These are phyloP conservation scores for Talinum fruticosum DNA, from an alignment of 148 eudicot genomes.

Conservation along the genomic window DNA sequence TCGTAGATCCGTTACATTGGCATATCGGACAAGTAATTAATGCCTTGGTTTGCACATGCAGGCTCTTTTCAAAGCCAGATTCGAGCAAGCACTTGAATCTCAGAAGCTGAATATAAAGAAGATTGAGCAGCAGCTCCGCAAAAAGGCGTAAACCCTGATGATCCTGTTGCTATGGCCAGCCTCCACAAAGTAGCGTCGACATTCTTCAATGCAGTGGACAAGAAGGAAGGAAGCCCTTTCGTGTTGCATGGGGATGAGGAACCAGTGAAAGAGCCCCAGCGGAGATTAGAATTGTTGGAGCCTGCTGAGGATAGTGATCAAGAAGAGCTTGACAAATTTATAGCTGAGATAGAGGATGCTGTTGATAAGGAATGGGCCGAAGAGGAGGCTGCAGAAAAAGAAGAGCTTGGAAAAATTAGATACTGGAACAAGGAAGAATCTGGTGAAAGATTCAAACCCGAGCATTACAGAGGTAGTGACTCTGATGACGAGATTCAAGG, in stretches of 20 bases:
- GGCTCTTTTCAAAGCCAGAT: conserved; percentile 98
- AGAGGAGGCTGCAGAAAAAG: conserved; percentile 84
- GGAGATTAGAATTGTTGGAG: conserved; percentile 27
- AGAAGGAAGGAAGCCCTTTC: conserved; percentile 90
- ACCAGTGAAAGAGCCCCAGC: conserved; percentile 22
- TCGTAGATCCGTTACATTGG: neutral
- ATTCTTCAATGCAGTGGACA: conserved; percentile 90
- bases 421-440: conserved; percentile 61
- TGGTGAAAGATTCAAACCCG: conserved; percentile 59
- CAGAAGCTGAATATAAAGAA: conserved; percentile 96
- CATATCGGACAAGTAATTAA: neutral
- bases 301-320: conserved; percentile 80
- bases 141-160: conserved; percentile 92
- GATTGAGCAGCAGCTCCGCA: conserved; percentile 78
- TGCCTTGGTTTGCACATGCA: conserved; percentile 32
- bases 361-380: conserved; percentile 86
- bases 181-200: conserved; percentile 93
- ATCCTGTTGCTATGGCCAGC: conserved; percentile 96
- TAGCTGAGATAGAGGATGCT: conserved; percentile 94
- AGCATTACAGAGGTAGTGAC: conserved; percentile 30
- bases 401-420: conserved; percentile 57
- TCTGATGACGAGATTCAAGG: conserved; percentile 41
- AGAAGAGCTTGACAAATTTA: conserved; percentile 93
- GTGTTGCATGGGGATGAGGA: conserved; percentile 59
- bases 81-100: conserved; percentile 98